Evolutionary conservation across 208 protist species (phyloP), one percentile per base, ranked within the genome.

Genomic region (Crithidia brevicula): DNA sequence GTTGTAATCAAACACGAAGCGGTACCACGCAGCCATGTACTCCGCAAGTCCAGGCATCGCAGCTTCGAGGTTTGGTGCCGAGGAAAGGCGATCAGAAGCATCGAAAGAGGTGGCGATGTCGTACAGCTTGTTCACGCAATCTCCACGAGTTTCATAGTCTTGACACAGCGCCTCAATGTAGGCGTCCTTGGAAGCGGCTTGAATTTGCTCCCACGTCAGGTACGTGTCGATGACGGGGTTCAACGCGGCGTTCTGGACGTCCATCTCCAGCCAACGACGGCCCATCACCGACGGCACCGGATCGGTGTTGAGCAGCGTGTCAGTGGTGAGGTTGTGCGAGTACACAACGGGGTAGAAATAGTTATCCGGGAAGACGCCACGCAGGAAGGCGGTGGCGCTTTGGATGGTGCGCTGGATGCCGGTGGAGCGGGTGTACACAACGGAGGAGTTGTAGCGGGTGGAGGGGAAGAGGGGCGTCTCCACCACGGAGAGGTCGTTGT

Each of bases 391-490:
- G 34, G 67, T 61, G 13, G 80, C 73, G 64, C 77, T 86, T 51
- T 86, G 83, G 46, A 89, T 60, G 30, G 83, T 86, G 61, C 77
- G 81, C 49, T 75, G 56, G 20, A 78, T 58, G 54, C 51, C 59
- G 15, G 81, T 87, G 23, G 81, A 84, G 53, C 81, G 81, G 13
- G 77, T 81, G 73, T 84, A 79, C 67, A 85, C 67, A 31, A 82
- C 40, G 16, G 76, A 80, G 43, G 71, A 67, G 67, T 82, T 82
- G 68, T 81, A 82, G 16, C 8, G 43, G 42, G 43, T 43, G 22
- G 42, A 38, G 18, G 65, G 63, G 52, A 79, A 83, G 66, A 83
- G 72, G 23, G 77, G 72, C 30, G 46, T 57, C 51, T 76, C 66
- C 49, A 80, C 80, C 33, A 79, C 7, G 13, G 38, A 53, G 46